Conservation (phyloP, 768 basidiomycete species). For the Boletus vinaceobasis region DNA sequence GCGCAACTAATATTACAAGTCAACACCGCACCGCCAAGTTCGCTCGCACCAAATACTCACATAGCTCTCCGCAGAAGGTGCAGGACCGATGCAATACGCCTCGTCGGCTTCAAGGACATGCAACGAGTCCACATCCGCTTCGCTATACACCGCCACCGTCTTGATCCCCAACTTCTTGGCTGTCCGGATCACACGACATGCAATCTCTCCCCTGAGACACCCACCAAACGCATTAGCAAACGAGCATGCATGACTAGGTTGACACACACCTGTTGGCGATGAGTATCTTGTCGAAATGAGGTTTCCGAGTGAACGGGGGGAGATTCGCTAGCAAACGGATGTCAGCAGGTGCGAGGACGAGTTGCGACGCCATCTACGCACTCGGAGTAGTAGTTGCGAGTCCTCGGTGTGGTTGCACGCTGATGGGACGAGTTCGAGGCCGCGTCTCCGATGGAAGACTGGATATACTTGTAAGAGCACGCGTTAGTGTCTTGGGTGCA, state of each 20-base stretch:
- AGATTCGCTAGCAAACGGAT: not conserved
- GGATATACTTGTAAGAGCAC: slow-evolving; percentile 1
- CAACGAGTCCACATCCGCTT: slow-evolving; percentile 75
- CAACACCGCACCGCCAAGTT: not conserved
- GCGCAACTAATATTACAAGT: slow-evolving; percentile 50
- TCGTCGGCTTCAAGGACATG: slow-evolving; percentile 88
- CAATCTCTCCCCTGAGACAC: slow-evolving; percentile 79
- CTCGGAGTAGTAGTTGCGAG: slow-evolving; percentile 18
- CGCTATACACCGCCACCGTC: slow-evolving; percentile 91
- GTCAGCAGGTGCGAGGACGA: not conserved
- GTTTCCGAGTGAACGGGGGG: slow-evolving; percentile 26
- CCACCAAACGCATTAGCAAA: not conserved
- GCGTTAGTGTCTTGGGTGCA: slow-evolving; percentile 1
- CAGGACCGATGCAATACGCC: slow-evolving; percentile 92
- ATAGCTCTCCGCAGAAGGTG: slow-evolving; percentile 85
- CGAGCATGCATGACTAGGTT: not conserved
- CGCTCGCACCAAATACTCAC: slow-evolving; percentile 42
- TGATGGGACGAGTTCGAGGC: not conserved
- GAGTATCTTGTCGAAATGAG: slow-evolving; percentile 87
- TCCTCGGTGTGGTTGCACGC: not conserved
- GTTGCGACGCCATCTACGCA: slow-evolving; percentile 6
- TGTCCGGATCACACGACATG: slow-evolving; percentile 91
- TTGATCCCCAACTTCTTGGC: slow-evolving; percentile 83
- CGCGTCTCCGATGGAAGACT: not conserved
- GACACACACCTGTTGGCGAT: slow-evolving; percentile 72